Percentiles rank a stretch among this genome's conserved stretches.
Conservation (phyloP, 345 rosid species). For the Conringia planisiliqua region DNA sequence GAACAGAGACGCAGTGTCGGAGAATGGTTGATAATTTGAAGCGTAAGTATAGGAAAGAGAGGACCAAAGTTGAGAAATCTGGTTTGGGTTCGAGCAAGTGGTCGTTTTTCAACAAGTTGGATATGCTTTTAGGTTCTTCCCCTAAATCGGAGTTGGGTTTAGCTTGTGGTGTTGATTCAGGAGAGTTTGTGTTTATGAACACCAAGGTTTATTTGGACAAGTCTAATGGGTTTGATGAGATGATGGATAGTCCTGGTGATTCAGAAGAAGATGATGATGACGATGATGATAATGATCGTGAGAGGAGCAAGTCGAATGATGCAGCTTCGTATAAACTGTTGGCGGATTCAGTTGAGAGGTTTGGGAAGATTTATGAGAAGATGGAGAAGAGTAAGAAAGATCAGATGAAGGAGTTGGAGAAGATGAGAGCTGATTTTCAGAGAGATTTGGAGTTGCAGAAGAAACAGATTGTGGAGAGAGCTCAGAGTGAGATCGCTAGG, state of each 20-base stretch:
- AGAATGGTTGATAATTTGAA: constrained; percentile 83
- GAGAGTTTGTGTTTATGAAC: constrained; percentile 77
- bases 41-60: constrained; percentile 95
- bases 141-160: constrained; percentile 67
- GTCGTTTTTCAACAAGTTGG: constrained; percentile 87
- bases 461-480: constrained; percentile 82
- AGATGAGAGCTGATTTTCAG: constrained; percentile 90
- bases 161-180: constrained; percentile 89
- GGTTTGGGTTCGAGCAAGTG: constrained; percentile 58
- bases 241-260: constrained; percentile 88
- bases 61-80: constrained; percentile 43
- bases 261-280: constrained; percentile 47
- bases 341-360: constrained; percentile 81
- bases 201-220: constrained; percentile 61
- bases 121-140: constrained; percentile 59
- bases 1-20: constrained; percentile 81
- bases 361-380: constrained; percentile 86
- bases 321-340: constrained; percentile 65
- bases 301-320: constrained; percentile 56
- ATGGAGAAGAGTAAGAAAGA: constrained; percentile 74
- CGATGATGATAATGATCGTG: constrained; percentile 66
- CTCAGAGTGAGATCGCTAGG: constrained; percentile 76
- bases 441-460: constrained; percentile 87
- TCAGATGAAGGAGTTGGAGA: constrained; percentile 89
- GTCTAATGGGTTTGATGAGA: constrained; percentile 76